phyloP scores from a whole-genome alignment of 768 basidiomycete species.

The Pisolithus albus region DNA sequence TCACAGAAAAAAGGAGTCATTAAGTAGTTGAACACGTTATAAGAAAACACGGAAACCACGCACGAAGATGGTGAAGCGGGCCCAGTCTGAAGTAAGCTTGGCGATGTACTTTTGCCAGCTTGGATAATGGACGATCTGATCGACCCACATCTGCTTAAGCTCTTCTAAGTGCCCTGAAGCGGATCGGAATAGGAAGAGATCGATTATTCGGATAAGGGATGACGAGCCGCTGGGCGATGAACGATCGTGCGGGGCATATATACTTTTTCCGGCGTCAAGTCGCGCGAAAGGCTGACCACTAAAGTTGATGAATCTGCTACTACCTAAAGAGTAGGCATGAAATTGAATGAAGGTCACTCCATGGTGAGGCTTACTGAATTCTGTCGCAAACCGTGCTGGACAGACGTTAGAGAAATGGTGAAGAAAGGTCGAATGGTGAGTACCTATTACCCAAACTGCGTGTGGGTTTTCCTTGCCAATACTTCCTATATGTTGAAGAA shows the following conservation, averaged over 20 bases:
- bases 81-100: constrained; percentile 4
- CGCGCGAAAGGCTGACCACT: constrained; percentile 42
- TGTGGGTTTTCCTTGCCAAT: neutral
- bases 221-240: neutral
- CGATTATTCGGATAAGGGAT: constrained; percentile 8
- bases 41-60: neutral
- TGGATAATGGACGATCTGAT: constrained; percentile 3
- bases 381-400: constrained; percentile 39
- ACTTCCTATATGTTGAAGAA: neutral
- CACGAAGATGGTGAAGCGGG: constrained; percentile 9
- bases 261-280: constrained; percentile 37
- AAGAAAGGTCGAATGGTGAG: neutral
- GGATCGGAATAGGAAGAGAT: constrained; percentile 20
- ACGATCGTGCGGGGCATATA: constrained; percentile 17
- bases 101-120: constrained; percentile 5
- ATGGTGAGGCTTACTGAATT: constrained; percentile 29
- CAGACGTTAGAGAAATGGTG: neutral
- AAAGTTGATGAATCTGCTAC: constrained; percentile 37
- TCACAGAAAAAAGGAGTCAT: neutral
- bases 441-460: constrained; percentile 1
- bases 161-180: constrained; percentile 19
- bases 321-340: constrained; percentile 9
- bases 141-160: constrained; percentile 6
- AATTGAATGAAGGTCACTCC: neutral
- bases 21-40: too few relatives aligned